Evolutionary conservation across 2,329 filamentous ascomycete genomes (phyloP).

Genomic region (Talaromyces funiculosus): DNA sequence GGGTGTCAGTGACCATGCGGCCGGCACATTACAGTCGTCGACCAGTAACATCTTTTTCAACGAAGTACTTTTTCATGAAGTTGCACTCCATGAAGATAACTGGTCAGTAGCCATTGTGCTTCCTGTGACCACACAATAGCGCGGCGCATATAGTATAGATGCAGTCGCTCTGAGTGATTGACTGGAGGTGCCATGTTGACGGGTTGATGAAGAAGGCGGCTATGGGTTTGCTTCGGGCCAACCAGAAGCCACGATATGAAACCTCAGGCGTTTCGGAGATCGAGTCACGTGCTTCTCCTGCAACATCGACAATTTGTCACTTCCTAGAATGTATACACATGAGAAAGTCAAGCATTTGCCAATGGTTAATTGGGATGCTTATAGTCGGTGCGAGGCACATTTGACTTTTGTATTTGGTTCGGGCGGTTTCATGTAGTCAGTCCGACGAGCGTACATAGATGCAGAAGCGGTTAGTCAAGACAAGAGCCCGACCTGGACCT

Average conservation of each 20-base stretch:
- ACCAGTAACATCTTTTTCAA: not conserved
- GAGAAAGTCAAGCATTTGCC: not conserved
- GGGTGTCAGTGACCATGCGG: not conserved
- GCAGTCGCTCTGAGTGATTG: not conserved
- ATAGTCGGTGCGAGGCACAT: not conserved
- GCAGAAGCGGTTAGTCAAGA: not conserved
- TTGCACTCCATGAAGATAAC: not conserved
- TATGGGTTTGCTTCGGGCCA: slow-evolving; percentile 5
- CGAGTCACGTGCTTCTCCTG: not conserved
- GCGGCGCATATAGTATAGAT: not conserved
- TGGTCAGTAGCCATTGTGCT: not conserved
- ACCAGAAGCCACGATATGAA: not conserved
- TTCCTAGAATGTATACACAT: not conserved
- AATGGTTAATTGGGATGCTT: not conserved
- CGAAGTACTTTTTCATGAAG: not conserved
- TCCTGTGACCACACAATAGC: not conserved
- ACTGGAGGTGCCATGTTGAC: not conserved
- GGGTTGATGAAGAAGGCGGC: not conserved
- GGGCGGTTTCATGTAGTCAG: not conserved
- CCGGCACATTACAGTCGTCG: not conserved
- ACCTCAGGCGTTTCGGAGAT: not conserved
- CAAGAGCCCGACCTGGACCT: not conserved
- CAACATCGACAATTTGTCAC: not conserved
- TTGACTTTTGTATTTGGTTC: not conserved
- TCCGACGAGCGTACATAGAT: not conserved